Evolutionary conservation across 495 filamentous ascomycete genomes (phyloP).

Genomic region (Clavariopsis aquatica): DNA sequence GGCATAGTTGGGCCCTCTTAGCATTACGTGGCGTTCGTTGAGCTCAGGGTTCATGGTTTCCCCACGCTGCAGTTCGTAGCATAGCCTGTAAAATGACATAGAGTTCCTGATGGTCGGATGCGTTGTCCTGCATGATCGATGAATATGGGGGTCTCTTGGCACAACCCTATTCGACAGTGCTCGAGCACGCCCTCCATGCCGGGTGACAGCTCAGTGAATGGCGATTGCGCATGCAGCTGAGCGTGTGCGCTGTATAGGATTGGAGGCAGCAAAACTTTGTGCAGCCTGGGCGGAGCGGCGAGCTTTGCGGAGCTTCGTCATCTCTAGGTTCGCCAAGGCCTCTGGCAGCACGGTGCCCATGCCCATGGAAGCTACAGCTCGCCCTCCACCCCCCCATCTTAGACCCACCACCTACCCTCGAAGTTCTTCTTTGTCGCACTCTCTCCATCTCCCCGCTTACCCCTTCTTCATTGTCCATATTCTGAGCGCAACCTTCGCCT

Average conservation of each 20-base stretch:
- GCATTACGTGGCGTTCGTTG: slow-evolving; percentile 35
- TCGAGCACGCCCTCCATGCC: slow-evolving; percentile 11
- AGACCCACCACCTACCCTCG: neutral
- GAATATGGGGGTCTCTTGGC: slow-evolving; percentile 3
- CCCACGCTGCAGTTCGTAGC: slow-evolving; percentile 17
- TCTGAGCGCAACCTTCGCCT: slow-evolving; percentile 11
- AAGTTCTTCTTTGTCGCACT: neutral
- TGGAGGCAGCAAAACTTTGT: neutral
- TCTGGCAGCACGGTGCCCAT: slow-evolving; percentile 3
- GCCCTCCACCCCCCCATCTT: slow-evolving; percentile 5
- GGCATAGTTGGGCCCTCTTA: slow-evolving; percentile 11
- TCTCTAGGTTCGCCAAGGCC: slow-evolving; percentile 13
- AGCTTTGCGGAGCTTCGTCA: slow-evolving; percentile 34
- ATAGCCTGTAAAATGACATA: slow-evolving; percentile 29
- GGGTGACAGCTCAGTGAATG: slow-evolving; percentile 26
- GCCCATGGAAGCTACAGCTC: slow-evolving; percentile 12
- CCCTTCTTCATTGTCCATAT: slow-evolving; percentile 11
- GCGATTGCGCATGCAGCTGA: slow-evolving; percentile 25
- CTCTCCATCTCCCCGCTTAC: neutral
- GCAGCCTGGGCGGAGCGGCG: slow-evolving; percentile 14
- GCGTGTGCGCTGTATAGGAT: slow-evolving; percentile 22
- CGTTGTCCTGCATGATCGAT: slow-evolving; percentile 36
- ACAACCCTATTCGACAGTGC: slow-evolving; percentile 12
- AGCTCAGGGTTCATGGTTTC: neutral
- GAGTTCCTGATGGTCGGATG: slow-evolving; percentile 34